Evolutionary conservation across 176 grass and related monocot species (phyloP).

Genomic region (Echinochloa phyllopogon): DNA sequence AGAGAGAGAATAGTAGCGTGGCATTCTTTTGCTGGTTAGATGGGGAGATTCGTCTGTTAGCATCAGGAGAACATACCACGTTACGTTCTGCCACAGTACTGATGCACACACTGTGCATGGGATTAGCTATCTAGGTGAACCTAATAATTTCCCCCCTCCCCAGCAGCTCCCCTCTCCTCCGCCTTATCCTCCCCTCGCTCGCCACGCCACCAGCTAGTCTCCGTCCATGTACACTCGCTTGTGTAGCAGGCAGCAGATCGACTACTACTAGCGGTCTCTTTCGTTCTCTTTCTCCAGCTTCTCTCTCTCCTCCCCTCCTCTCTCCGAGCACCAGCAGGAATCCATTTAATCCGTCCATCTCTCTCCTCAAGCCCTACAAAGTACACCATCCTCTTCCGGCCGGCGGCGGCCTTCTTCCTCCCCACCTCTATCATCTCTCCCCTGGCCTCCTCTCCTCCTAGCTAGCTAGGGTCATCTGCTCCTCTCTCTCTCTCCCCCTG

Average conservation of each 20-base stretch:
- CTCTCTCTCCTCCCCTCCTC: constrained; percentile 1
- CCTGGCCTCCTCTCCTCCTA: constrained; percentile 20
- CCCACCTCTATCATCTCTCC: background rate
- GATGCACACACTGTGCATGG: constrained; percentile 51
- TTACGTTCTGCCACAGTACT: constrained; percentile 64
- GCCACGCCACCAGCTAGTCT: background rate
- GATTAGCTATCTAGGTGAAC: constrained; percentile 51
- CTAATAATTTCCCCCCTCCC: constrained; percentile 48
- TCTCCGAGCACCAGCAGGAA: constrained; percentile 49
- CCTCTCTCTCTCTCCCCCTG: constrained; percentile 48
- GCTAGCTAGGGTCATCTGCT: constrained; percentile 60
- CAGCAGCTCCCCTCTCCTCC: background rate
- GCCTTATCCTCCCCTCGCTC: constrained; percentile 22
- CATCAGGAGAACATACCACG: constrained; percentile 62
- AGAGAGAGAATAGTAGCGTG: background rate
- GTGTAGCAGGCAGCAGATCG: background rate
- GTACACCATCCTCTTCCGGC: constrained; percentile 55
- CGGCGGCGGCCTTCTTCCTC: background rate
- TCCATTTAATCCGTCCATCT: constrained; percentile 63
- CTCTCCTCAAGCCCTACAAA: constrained; percentile 69
- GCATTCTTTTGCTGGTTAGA: constrained; percentile 39
- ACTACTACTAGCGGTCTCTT: constrained; percentile 32
- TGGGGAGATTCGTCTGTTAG: constrained; percentile 56
- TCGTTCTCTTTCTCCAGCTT: constrained; percentile 34
- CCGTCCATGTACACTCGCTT: constrained; percentile 46